Percentiles rank a stretch among this genome's conserved stretches.
Evolutionary conservation across 2,329 filamentous ascomycete species (phyloP).

Genomic region (Cercospora zeae-maydis): DNA sequence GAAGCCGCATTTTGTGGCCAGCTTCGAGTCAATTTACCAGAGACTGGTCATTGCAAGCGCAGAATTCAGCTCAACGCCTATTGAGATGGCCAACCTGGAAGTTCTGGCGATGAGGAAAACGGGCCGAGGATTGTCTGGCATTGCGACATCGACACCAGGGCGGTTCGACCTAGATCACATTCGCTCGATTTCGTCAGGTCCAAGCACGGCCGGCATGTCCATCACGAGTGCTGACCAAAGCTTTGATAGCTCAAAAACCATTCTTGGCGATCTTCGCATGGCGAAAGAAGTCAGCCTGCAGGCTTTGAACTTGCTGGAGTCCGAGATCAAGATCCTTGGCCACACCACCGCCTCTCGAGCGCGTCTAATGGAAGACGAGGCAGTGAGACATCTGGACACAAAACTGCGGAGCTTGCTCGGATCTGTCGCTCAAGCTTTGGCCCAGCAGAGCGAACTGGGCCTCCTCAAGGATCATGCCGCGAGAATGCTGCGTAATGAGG

Average conservation of each 20-base stretch:
- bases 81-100: constrained; percentile 15
- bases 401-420: constrained; percentile 30
- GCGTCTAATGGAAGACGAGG: constrained; percentile 35
- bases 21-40: constrained; percentile 49
- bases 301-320: constrained; percentile 42
- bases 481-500: background rate
- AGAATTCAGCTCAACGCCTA: background rate
- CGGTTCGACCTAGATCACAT: background rate
- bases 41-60: constrained; percentile 13
- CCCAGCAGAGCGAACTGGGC: background rate
- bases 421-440: constrained; percentile 35
- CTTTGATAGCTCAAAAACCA: background rate
- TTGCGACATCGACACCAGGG: background rate
- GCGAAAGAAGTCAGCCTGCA: constrained; percentile 39
- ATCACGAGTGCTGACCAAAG: background rate
- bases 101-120: constrained; percentile 14
- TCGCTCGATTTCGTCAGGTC: constrained; percentile 12
- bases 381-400: constrained; percentile 30
- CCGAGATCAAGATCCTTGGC: constrained; percentile 40
- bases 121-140: constrained; percentile 4
- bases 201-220: background rate
- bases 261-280: constrained; percentile 5
- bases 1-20: constrained; percentile 44
- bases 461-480: background rate
- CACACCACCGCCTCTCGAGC: constrained; percentile 37